phyloP scores from a whole-genome alignment of 148 eudicot species.

The Rhododendron williamsianum region DNA sequence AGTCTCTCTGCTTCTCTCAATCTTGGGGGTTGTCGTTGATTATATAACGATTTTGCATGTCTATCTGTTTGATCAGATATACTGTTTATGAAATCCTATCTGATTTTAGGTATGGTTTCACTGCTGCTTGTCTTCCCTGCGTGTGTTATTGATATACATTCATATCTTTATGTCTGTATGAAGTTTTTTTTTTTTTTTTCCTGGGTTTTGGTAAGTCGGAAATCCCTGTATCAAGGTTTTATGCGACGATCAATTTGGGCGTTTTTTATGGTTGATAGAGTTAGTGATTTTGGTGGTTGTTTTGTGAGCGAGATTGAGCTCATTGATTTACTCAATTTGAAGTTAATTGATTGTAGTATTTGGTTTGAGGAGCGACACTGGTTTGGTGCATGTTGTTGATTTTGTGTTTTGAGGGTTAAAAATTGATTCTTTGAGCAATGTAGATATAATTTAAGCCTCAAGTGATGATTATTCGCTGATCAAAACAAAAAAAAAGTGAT shows the following conservation, averaged over 20 bases:
- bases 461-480: neutral
- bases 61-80: neutral
- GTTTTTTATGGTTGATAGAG: neutral
- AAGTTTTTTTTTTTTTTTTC: no score
- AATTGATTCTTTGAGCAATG: neutral
- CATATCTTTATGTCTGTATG: neutral
- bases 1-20: neutral
- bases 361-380: neutral
- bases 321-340: neutral
- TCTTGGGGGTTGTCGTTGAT: neutral
- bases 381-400: constrained; percentile 1
- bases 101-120: neutral
- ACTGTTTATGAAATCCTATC: neutral
- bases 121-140: neutral
- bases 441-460: neutral
- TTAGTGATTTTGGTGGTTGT: neutral
- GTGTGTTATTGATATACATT: neutral
- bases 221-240: neutral
- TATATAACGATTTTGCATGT: neutral
- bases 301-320: neutral
- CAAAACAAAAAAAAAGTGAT: neutral
- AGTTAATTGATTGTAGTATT: neutral
- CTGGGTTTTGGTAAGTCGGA: no score
- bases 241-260: neutral
- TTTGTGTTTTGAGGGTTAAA: neutral